phyloP scores from a whole-genome alignment of 305 asterid genomes.

The Fraxinus latifolia region DNA sequence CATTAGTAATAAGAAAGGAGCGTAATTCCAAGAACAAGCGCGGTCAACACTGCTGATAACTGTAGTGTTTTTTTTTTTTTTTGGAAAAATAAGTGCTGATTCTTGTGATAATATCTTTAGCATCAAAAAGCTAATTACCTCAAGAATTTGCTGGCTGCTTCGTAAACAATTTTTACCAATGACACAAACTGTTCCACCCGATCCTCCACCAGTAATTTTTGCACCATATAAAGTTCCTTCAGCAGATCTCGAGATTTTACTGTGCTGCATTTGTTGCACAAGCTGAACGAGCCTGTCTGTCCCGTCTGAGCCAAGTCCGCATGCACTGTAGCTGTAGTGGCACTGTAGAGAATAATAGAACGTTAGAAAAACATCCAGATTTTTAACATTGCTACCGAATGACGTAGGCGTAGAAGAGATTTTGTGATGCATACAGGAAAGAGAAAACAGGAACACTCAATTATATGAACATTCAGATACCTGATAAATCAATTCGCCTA shows the following conservation, averaged over 20 bases:
- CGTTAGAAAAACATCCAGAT: not conserved
- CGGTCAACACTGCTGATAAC: not conserved
- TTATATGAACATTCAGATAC: conserved; percentile 31
- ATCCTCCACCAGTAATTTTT: conserved; percentile 94
- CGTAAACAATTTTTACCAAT: conserved; percentile 71
- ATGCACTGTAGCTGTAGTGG: conserved; percentile 89
- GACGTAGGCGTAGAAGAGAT: not conserved
- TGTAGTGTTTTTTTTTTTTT: not conserved
- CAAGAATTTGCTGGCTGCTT: conserved; percentile 82
- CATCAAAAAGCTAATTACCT: conserved; percentile 39
- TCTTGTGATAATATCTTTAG: not conserved
- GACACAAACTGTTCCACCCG: conserved; percentile 96
- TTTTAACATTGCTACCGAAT: not conserved
- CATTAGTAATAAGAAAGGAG: not conserved
- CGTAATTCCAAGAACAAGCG: not conserved
- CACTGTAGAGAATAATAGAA: conserved; percentile 48
- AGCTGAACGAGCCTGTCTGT: conserved; percentile 84
- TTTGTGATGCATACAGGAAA: not conserved
- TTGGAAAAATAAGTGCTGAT: not conserved
- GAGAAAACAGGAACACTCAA: not conserved
- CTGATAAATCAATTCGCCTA: conserved; percentile 91
- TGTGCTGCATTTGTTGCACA: conserved; percentile 88
- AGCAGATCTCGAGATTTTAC: conserved; percentile 47
- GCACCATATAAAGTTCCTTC: conserved; percentile 93
- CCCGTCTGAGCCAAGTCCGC: conserved; percentile 95